A percentile compares a stretch with the other conserved stretches of the same genome.
phyloP scores from a whole-genome alignment of 202 grass and related monocot species.

The Schoenoplectus tabernaemontani region DNA sequence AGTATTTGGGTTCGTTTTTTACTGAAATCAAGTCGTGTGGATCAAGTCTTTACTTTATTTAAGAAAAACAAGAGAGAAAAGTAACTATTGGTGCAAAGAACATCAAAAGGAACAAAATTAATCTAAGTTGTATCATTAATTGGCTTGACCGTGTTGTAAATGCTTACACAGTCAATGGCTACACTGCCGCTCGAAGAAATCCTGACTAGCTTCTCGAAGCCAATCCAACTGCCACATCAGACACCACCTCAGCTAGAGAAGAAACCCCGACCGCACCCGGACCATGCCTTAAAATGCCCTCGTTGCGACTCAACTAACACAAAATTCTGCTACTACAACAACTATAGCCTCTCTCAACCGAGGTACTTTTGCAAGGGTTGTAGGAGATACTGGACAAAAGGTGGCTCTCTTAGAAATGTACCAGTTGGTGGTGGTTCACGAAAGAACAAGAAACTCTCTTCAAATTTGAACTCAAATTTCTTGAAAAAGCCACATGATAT shows the following conservation, averaged over 20 bases:
- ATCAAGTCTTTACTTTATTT: background rate
- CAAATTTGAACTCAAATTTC: conserved; percentile 19
- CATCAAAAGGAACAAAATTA: background rate
- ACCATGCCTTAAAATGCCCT: conserved; percentile 32
- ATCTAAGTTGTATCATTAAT: background rate
- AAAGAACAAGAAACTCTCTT: conserved; percentile 34
- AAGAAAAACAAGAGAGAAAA: background rate
- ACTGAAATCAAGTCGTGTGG: background rate
- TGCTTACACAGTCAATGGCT: conserved; percentile 1
- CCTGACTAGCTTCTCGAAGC: conserved; percentile 2
- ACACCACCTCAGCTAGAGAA: conserved; percentile 16
- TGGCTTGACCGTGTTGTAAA: background rate
- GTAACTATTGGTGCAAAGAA: background rate
- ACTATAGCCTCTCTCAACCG: conserved; percentile 44
- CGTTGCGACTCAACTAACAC: conserved; percentile 38
- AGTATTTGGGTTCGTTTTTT: background rate
- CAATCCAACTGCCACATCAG: conserved; percentile 7
- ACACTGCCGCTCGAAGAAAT: conserved; percentile 23
- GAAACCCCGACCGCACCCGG: conserved; percentile 21
- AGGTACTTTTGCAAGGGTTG: conserved; percentile 47
- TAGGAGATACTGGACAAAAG: conserved; percentile 38
- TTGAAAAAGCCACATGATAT: conserved; percentile 17
- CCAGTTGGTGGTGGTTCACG: conserved; percentile 37
- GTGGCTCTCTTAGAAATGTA: conserved; percentile 37
- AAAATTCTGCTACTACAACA: conserved; percentile 52